Evolutionary conservation across 1,284 basidiomycete genomes (phyloP).

Genomic region (Fistulina hepatica): DNA sequence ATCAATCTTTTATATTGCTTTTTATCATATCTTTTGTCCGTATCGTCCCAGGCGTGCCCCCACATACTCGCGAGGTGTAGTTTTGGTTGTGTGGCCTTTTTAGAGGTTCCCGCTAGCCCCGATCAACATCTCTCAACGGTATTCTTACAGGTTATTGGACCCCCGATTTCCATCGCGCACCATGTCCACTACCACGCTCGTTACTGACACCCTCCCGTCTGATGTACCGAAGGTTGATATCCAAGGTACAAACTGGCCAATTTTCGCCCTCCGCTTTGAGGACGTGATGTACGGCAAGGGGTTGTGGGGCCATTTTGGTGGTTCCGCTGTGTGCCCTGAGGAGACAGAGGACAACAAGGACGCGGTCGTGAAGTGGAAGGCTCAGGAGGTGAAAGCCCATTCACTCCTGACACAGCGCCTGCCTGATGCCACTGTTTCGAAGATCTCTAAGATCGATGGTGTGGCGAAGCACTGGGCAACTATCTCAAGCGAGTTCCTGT

Average conservation of each 20-base stretch:
- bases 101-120: too few species aligned
- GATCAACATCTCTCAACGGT: too few species aligned
- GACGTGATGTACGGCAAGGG: constrained; percentile 22
- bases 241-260: constrained; percentile 25
- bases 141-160: too few species aligned
- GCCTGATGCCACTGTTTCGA: constrained; percentile 7
- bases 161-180: constrained; percentile 6
- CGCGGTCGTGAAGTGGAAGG: constrained; percentile 5
- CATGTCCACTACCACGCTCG: constrained; percentile 7
- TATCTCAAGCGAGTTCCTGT: constrained; percentile 9
- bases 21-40: too few species aligned
- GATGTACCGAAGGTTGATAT: too few species aligned
- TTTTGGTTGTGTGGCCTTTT: too few species aligned
- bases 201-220: constrained; percentile 8
- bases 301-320: constrained; percentile 21
- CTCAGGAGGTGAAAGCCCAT: constrained; percentile 6
- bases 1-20: too few species aligned
- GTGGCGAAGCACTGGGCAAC: constrained; percentile 9
- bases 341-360: constrained; percentile 5
- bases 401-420: constrained; percentile 9
- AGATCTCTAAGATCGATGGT: constrained; percentile 3
- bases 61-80: too few species aligned
- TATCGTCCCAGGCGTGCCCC: too few species aligned
- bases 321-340: constrained; percentile 10
- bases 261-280: constrained; percentile 22